A percentile compares a stretch with the other conserved stretches of the same genome.
Conservation (phyloP, 140 eudicot genomes). For the Cichorium intybus region DNA sequence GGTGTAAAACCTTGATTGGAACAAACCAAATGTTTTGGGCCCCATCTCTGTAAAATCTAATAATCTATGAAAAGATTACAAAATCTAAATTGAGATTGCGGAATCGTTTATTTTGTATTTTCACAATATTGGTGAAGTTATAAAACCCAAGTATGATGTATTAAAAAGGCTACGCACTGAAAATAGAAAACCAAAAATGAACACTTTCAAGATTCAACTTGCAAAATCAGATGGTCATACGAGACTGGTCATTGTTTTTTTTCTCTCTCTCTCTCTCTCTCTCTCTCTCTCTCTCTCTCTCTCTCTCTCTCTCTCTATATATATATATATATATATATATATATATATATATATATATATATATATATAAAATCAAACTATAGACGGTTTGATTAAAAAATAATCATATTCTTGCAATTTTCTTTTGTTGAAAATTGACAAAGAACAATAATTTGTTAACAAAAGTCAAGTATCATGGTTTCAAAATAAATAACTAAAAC, state of each 20-base stretch:
- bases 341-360: no score
- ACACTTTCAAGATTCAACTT: background rate
- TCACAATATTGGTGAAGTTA: background rate
- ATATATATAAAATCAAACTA: no score
- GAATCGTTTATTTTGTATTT: background rate
- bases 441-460: background rate
- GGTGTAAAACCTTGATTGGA: conserved; percentile 19
- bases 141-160: background rate
- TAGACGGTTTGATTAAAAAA: no score
- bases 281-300: no score
- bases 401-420: background rate
- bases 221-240: background rate
- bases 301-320: no score
- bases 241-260: background rate
- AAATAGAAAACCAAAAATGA: background rate
- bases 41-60: conserved; percentile 2
- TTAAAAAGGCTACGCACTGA: background rate
- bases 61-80: conserved; percentile 5
- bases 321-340: no score
- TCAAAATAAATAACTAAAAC: background rate
- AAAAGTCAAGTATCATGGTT: no score
- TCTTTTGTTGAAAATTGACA: background rate
- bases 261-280: no score
- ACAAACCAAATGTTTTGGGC: conserved; percentile 18
- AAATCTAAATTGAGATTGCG: background rate